phyloP scores from a whole-genome alignment of 2,329 filamentous ascomycete genomes.

The Microdochium nivale region DNA sequence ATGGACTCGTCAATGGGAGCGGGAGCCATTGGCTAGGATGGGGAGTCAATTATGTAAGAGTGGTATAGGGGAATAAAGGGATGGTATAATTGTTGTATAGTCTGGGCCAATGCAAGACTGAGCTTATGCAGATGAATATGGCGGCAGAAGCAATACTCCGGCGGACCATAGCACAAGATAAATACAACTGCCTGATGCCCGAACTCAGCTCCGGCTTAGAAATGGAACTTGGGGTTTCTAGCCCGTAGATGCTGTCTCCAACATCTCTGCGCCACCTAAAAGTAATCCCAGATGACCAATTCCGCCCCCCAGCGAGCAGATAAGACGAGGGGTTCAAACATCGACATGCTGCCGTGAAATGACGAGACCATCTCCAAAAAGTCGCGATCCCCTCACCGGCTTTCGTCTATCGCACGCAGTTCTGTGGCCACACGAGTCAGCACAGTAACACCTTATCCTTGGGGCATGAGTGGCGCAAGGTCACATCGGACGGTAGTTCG shows the following conservation, averaged over 20 bases:
- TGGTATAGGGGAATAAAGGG: no score
- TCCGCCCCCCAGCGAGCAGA: neutral
- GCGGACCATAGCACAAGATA: no score
- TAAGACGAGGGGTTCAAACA: neutral
- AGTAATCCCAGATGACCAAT: neutral
- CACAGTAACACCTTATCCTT: neutral
- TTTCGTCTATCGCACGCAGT: neutral
- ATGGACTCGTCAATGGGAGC: conserved; percentile 54
- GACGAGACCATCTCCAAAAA: neutral
- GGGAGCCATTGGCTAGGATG: conserved; percentile 32
- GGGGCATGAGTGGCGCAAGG: neutral
- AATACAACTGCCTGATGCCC: no score
- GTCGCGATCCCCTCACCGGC: neutral
- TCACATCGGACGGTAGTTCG: neutral
- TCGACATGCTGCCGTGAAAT: neutral
- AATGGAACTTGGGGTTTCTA: no score
- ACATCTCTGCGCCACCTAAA: neutral
- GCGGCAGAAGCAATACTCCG: no score
- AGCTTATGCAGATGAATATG: no score
- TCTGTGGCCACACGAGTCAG: neutral
- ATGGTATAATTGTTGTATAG: neutral
- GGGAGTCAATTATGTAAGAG: neutral
- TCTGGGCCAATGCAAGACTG: neutral
- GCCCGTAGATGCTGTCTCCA: neutral
- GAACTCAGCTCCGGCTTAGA: no score